phyloP scores from a whole-genome alignment of 148 eudicot genomes.

The Rhododendron henanense region DNA sequence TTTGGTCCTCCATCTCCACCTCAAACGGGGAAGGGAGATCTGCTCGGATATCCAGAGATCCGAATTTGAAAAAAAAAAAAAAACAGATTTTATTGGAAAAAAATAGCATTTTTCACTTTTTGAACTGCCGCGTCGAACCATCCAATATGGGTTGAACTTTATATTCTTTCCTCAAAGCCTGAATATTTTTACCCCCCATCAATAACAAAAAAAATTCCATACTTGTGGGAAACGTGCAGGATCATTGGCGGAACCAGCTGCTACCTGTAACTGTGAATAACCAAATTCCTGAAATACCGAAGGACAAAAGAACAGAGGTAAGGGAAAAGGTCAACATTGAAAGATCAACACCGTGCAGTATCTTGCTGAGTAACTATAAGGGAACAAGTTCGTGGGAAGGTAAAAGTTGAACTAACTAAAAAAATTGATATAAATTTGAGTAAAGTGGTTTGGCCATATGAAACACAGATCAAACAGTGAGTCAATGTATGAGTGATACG shows the following conservation, averaged over 20 bases:
- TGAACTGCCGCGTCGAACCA: constrained; percentile 54
- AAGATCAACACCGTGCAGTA: background rate
- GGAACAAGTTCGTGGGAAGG: background rate
- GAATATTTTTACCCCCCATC: constrained; percentile 35
- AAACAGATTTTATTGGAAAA: no score
- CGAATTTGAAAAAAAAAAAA: no score
- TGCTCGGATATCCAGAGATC: no score
- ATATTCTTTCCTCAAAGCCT: constrained; percentile 24
- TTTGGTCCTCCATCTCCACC: no score
- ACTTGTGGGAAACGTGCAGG: constrained; percentile 62
- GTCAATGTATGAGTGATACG: background rate
- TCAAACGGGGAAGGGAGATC: no score
- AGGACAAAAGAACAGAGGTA: background rate
- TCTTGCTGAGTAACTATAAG: background rate
- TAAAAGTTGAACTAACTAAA: background rate
- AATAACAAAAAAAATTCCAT: constrained; percentile 5
- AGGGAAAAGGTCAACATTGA: background rate
- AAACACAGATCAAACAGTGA: background rate
- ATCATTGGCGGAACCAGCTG: constrained; percentile 37
- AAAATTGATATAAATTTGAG: background rate
- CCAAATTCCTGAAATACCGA: constrained; percentile 39
- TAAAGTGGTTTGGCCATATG: background rate
- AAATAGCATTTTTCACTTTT: no score
- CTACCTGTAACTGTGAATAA: constrained; percentile 41
- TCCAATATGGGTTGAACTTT: constrained; percentile 57